Percentiles rank a stretch among this genome's conserved stretches.
phyloP scores from a whole-genome alignment of 371 early-diverging fungal species.

The Capillidium rhysosporum region DNA sequence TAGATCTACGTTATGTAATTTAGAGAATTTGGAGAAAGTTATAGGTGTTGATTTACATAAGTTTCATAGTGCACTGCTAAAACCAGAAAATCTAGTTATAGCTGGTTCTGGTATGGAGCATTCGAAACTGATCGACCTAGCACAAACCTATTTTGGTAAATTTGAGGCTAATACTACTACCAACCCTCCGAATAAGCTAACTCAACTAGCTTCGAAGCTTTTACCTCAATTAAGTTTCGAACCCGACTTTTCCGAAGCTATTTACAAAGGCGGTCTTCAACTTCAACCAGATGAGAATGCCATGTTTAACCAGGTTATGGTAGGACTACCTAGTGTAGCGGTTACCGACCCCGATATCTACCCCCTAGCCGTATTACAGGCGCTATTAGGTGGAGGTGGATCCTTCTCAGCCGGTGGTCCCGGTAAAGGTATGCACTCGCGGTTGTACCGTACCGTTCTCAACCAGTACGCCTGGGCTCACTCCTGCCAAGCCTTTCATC shows the following conservation, averaged over 20 bases:
- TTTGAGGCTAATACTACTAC: conserved; percentile 10
- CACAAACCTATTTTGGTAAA: conserved; percentile 37
- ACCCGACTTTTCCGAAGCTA: conserved; percentile 24
- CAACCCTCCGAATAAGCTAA: not conserved
- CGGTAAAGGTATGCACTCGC: conserved; percentile 96
- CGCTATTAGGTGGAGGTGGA: conserved; percentile 87
- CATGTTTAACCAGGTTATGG: conserved; percentile 63
- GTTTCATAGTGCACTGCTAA: conserved; percentile 59
- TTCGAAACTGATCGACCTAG: conserved; percentile 51
- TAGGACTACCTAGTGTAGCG: conserved; percentile 71
- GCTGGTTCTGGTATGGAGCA: conserved; percentile 79
- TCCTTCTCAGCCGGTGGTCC: conserved; percentile 96
- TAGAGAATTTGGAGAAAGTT: conserved; percentile 37
- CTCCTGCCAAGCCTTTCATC: conserved; percentile 75
- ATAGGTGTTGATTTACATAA: conserved; percentile 39
- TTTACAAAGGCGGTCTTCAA: conserved; percentile 67
- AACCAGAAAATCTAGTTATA: conserved; percentile 78
- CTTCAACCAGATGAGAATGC: conserved; percentile 34
- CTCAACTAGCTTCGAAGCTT: not conserved
- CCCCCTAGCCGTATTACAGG: conserved; percentile 71
- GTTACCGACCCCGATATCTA: conserved; percentile 75
- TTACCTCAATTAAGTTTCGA: not conserved
- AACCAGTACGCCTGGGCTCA: conserved; percentile 90
- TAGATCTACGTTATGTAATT: conserved; percentile 56
- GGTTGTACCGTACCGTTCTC: conserved; percentile 83